Percentiles rank a stretch among this genome's conserved stretches.
Evolutionary conservation across 2,329 filamentous ascomycete species (phyloP).

Genomic region (Penicillium sp.): DNA sequence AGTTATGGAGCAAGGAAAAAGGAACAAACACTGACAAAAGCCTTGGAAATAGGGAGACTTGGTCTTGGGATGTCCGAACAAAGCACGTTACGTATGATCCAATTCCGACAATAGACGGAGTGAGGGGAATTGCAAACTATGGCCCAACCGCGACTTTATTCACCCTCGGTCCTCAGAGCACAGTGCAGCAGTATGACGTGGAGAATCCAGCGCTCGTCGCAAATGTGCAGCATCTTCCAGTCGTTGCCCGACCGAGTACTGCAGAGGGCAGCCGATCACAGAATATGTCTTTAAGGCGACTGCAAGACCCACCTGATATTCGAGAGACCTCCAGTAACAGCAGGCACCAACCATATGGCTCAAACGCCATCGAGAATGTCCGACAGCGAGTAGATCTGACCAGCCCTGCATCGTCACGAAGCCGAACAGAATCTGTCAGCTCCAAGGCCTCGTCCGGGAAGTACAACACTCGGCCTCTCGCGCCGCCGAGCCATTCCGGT

Average conservation of each 20-base stretch:
- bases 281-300: slow-evolving; percentile 30
- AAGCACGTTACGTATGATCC: slow-evolving; percentile 90
- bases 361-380: slow-evolving; percentile 63
- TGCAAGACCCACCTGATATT: slow-evolving; percentile 53
- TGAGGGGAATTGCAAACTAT: slow-evolving; percentile 82
- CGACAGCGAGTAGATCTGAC: slow-evolving; percentile 63
- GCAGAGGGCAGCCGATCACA: slow-evolving; percentile 62
- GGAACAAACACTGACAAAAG: not conserved
- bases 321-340: slow-evolving; percentile 70
- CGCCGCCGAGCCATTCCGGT: slow-evolving; percentile 44
- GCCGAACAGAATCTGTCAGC: slow-evolving; percentile 62
- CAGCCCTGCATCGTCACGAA: slow-evolving; percentile 66
- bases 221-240: slow-evolving; percentile 82
- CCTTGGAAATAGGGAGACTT: slow-evolving; percentile 67
- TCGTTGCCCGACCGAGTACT: slow-evolving; percentile 75
- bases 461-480: slow-evolving; percentile 39
- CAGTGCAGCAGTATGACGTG: slow-evolving; percentile 92
- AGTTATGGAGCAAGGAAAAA: not conserved
- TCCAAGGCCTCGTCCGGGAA: slow-evolving; percentile 57
- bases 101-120: slow-evolving; percentile 79
- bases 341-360: slow-evolving; percentile 72
- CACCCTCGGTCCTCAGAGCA: slow-evolving; percentile 82
- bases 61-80: slow-evolving; percentile 96
- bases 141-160: slow-evolving; percentile 90
- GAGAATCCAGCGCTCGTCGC: slow-evolving; percentile 82